Evolutionary conservation across 305 asterid species (phyloP).

Genomic region (Fraxinus albicans): DNA sequence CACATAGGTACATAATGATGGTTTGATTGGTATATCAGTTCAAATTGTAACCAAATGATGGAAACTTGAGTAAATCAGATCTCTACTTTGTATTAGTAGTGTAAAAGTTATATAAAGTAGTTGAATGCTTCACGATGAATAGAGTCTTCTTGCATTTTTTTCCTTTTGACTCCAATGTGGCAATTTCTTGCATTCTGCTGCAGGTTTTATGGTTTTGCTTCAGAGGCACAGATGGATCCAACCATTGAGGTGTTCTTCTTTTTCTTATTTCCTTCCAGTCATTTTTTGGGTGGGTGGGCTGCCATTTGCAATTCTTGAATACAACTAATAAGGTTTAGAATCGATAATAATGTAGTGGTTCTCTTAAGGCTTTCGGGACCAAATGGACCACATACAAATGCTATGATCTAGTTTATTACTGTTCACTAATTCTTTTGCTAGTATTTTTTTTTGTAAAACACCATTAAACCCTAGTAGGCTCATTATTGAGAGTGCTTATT

Average conservation of each 20-base stretch:
- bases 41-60: neutral
- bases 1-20: neutral
- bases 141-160: constrained; percentile 6
- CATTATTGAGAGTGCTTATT: constrained; percentile 2
- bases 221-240: constrained; percentile 95
- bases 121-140: neutral
- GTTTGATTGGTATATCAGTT: constrained; percentile 11
- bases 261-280: neutral
- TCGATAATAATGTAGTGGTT: neutral
- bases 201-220: constrained; percentile 94
- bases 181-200: constrained; percentile 23
- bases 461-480: neutral
- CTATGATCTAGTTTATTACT: constrained; percentile 5
- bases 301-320: constrained; percentile 3
- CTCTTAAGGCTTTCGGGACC: neutral
- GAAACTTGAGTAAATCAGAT: neutral
- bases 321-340: neutral
- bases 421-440: neutral
- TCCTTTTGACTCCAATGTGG: constrained; percentile 6
- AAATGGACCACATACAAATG: constrained; percentile 10
- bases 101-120: neutral
- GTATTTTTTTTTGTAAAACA: neutral
- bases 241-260: constrained; percentile 69
- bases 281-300: neutral
- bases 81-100: neutral